Conservation (phyloP, 2,329 filamentous ascomycete species). For the Fusarium dlaminii region DNA sequence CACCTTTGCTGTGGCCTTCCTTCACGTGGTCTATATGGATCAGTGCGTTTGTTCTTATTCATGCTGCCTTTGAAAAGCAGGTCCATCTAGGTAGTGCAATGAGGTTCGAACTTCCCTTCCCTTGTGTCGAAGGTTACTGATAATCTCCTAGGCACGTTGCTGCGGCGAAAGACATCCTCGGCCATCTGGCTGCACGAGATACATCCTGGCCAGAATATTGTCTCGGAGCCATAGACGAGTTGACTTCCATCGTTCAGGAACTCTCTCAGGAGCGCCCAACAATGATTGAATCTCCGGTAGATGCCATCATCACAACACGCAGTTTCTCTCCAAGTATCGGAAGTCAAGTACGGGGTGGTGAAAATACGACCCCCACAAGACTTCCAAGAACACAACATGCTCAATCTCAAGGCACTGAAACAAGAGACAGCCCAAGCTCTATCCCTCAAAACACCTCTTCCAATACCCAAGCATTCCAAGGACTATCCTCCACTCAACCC, state of each 20-base stretch:
- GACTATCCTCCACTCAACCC: background rate
- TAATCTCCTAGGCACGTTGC: slow-evolving; percentile 38
- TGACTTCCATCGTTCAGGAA: slow-evolving; percentile 44
- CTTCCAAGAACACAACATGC: background rate
- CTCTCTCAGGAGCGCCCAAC: slow-evolving; percentile 21
- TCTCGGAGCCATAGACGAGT: slow-evolving; percentile 45
- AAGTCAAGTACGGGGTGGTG: background rate
- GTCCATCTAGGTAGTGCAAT: slow-evolving; percentile 50
- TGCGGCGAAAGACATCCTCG: slow-evolving; percentile 42
- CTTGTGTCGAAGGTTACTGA: background rate
- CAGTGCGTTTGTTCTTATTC: slow-evolving; percentile 60
- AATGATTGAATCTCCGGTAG: slow-evolving; percentile 20
- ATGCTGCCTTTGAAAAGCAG: slow-evolving; percentile 58
- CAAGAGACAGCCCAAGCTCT: background rate
- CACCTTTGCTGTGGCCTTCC: slow-evolving; percentile 58
- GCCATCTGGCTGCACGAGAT: slow-evolving; percentile 43
- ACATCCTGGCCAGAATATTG: slow-evolving; percentile 49
- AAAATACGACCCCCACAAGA: background rate
- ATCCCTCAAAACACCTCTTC: background rate
- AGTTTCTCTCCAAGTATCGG: background rate
- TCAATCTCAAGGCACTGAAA: background rate
- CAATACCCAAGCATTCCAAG: background rate
- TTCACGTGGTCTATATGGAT: slow-evolving; percentile 65
- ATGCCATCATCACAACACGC: slow-evolving; percentile 10
- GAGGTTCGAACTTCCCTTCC: slow-evolving; percentile 43